A percentile compares a stretch with the other conserved stretches of the same genome.
These are phyloP conservation scores for Xylariaceae sp. DNA, from an alignment of 2,329 filamentous ascomycete species.

Conservation along the genomic window DNA sequence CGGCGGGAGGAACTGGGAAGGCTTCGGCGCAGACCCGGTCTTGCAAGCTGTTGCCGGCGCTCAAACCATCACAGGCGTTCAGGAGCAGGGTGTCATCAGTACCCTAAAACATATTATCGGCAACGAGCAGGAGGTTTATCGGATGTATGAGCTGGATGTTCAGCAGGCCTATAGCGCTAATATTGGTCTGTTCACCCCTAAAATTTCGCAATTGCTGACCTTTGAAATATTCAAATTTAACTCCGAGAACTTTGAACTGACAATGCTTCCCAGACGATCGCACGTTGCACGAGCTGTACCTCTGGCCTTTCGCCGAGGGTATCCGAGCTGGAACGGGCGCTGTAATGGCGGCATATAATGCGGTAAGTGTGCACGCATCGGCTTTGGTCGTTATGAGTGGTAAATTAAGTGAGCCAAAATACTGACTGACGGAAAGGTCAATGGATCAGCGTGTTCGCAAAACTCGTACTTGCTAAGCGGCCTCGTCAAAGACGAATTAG, in stretches of 20 bases:
- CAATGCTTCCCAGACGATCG: slow-evolving; percentile 25
- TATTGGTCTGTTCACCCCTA: slow-evolving; percentile 48
- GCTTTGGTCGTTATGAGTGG: too few species aligned
- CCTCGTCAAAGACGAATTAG: slow-evolving; percentile 68
- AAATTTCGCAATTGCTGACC: too few species aligned
- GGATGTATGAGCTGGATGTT: slow-evolving; percentile 52
- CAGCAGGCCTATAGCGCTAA: slow-evolving; percentile 59
- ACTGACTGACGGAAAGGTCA: slow-evolving; percentile 43
- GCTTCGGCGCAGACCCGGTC: slow-evolving; percentile 66
- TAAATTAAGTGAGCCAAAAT: background rate
- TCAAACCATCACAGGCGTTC: slow-evolving; percentile 53
- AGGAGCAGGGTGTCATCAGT: slow-evolving; percentile 53
- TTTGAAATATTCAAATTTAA: too few species aligned
- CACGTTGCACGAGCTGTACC: slow-evolving; percentile 65
- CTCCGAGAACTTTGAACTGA: slow-evolving; percentile 1
- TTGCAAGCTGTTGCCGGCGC: slow-evolving; percentile 52
- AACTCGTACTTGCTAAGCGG: slow-evolving; percentile 67
- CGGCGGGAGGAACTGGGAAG: slow-evolving; percentile 73
- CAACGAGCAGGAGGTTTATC: slow-evolving; percentile 50
- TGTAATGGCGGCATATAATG: slow-evolving; percentile 81
- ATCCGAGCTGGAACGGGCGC: slow-evolving; percentile 73
- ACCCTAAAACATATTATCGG: slow-evolving; percentile 55
- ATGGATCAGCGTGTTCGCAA: slow-evolving; percentile 62
- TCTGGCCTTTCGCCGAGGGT: slow-evolving; percentile 76
- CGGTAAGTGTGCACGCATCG: slow-evolving; percentile 37